phyloP scores from a whole-genome alignment of 495 filamentous ascomycete species.

The Penicillium lividum region DNA sequence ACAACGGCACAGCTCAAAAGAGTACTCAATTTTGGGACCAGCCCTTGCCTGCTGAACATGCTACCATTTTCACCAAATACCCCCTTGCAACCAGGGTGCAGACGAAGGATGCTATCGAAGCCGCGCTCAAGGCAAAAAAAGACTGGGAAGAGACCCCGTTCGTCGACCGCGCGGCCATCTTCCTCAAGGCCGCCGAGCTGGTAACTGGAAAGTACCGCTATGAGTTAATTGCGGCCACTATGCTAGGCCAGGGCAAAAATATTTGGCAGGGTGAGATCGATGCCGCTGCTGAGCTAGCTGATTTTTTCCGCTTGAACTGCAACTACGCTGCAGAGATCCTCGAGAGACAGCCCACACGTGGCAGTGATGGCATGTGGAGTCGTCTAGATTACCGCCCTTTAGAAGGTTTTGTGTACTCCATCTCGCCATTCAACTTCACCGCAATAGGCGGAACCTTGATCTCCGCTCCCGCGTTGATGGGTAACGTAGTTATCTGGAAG shows the following conservation, averaged over 20 bases:
- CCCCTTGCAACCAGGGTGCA: slow-evolving; percentile 70
- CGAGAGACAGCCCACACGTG: slow-evolving; percentile 67
- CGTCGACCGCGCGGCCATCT: slow-evolving; percentile 84
- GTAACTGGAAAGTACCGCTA: slow-evolving; percentile 88
- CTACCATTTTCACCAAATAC: slow-evolving; percentile 68
- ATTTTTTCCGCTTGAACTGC: slow-evolving; percentile 86
- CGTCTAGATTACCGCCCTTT: slow-evolving; percentile 79
- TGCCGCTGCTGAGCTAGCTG: slow-evolving; percentile 84
- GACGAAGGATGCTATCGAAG: slow-evolving; percentile 70
- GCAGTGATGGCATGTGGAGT: slow-evolving; percentile 66
- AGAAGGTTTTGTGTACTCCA: slow-evolving; percentile 84
- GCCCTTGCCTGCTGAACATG: slow-evolving; percentile 73
- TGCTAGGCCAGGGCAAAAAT: slow-evolving; percentile 96
- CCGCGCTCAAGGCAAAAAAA: slow-evolving; percentile 78
- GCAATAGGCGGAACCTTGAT: slow-evolving; percentile 80
- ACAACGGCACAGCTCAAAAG: slow-evolving; percentile 55
- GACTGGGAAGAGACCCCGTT: slow-evolving; percentile 84
- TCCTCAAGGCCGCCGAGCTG: slow-evolving; percentile 91
- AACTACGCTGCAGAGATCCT: slow-evolving; percentile 75
- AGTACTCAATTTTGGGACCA: slow-evolving; percentile 47
- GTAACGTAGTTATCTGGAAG: slow-evolving; percentile 90
- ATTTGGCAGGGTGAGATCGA: slow-evolving; percentile 98
- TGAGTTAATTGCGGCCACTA: slow-evolving; percentile 89
- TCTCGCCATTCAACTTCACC: slow-evolving; percentile 90
- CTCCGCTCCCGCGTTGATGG: slow-evolving; percentile 71